Percentiles rank a stretch among this genome's conserved stretches.
These are phyloP conservation scores for Cornus controversa DNA, from an alignment of 148 eudicot genomes.

Conservation along the genomic window DNA sequence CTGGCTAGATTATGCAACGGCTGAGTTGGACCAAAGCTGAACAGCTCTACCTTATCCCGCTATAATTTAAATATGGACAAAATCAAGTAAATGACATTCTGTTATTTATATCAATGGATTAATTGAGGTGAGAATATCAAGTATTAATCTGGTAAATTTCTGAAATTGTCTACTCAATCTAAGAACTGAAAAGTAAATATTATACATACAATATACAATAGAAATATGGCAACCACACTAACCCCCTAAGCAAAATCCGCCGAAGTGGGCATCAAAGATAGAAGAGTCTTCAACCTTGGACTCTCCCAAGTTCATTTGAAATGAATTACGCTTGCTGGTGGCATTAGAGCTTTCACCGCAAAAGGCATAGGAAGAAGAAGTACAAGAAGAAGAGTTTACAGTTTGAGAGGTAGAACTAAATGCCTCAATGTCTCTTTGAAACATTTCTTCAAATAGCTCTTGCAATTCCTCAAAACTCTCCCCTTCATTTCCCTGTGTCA, in stretches of 20 bases:
- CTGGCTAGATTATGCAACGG: no score
- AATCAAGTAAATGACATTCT: neutral
- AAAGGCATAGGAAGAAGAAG: slow-evolving; percentile 38
- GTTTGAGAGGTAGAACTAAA: slow-evolving; percentile 32
- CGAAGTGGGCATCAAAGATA: slow-evolving; percentile 27
- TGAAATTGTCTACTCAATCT: no score
- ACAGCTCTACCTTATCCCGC: no score
- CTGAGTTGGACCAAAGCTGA: no score
- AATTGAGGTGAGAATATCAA: neutral
- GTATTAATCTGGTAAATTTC: no score
- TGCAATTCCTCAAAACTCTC: slow-evolving; percentile 75
- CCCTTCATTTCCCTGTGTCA: slow-evolving; percentile 53
- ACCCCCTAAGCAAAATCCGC: slow-evolving; percentile 59
- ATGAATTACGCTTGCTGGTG: slow-evolving; percentile 44
- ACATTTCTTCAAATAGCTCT: slow-evolving; percentile 67
- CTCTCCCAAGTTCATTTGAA: slow-evolving; percentile 23
- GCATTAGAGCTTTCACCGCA: slow-evolving; percentile 21
- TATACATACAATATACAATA: neutral
- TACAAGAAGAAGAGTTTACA: slow-evolving; percentile 31
- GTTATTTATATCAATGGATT: neutral
- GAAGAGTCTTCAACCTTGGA: slow-evolving; percentile 18
- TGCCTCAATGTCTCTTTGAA: slow-evolving; percentile 35
- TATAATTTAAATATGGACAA: no score
- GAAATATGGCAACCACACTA: no score
- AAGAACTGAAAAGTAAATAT: no score